Conservation (phyloP, 2,329 filamentous ascomycete genomes). For the Paraphoma sp. region DNA sequence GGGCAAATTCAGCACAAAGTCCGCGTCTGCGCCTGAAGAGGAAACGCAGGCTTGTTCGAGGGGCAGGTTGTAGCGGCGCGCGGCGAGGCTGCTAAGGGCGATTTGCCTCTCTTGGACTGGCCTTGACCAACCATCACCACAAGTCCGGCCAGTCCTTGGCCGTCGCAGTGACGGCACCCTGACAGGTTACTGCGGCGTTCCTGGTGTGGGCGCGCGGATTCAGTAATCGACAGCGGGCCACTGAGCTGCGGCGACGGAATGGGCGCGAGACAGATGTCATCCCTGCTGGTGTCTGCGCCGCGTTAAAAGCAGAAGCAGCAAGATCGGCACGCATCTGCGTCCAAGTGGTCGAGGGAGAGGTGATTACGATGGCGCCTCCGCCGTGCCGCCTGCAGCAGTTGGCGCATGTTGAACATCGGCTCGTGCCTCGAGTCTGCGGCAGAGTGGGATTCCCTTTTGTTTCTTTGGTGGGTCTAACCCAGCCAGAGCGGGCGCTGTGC, state of each 20-base stretch:
- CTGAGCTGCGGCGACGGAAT: constrained; percentile 26
- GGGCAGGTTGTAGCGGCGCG: constrained; percentile 12
- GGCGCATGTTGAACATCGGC: constrained; percentile 40
- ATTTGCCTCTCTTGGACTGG: constrained; percentile 10
- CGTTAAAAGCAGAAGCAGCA: constrained; percentile 44
- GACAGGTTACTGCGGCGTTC: constrained; percentile 38
- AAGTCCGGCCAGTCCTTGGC: constrained; percentile 26
- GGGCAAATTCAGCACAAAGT: constrained; percentile 12
- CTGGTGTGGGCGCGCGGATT: constrained; percentile 30
- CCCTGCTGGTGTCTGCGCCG: constrained; percentile 38
- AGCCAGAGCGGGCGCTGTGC: constrained; percentile 37
- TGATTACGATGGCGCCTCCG: constrained; percentile 29
- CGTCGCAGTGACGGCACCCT: constrained; percentile 34
- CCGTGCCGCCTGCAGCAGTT: constrained; percentile 34
- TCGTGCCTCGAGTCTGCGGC: constrained; percentile 45
- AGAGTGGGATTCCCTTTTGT: constrained; percentile 33
- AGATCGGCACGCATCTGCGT: constrained; percentile 34
- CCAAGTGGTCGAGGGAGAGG: constrained; percentile 33
- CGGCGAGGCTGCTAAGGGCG: constrained; percentile 19
- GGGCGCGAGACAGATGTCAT: constrained; percentile 31
- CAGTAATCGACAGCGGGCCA: constrained; percentile 27
- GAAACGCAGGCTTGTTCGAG: constrained; percentile 1
- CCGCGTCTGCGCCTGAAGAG: constrained; percentile 1
- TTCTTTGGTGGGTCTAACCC: constrained; percentile 28
- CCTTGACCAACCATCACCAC: constrained; percentile 22